phyloP scores from a whole-genome alignment of 2,329 filamentous ascomycete genomes.

The Fusarium sp. region DNA sequence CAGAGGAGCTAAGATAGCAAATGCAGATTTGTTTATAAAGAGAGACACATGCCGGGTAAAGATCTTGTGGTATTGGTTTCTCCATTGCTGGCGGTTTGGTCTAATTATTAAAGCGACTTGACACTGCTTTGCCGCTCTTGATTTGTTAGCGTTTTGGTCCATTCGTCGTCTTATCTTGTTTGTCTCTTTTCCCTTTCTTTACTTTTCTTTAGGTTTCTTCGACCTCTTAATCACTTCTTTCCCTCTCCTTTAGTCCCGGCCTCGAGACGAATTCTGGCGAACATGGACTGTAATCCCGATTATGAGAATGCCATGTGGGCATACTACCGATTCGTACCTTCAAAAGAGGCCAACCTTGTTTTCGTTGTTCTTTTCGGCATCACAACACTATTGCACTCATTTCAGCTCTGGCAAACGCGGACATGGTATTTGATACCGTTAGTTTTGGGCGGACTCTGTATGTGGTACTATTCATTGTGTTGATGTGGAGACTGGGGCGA shows the following conservation, averaged over 20 bases:
- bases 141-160: too few relatives aligned
- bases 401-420: slow-evolving; percentile 46
- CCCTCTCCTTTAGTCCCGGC: background rate
- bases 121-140: too few relatives aligned
- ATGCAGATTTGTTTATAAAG: slow-evolving; percentile 1
- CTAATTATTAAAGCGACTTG: too few relatives aligned
- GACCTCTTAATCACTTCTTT: background rate
- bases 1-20: background rate
- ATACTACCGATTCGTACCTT: slow-evolving; percentile 47
- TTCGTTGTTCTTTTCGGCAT: slow-evolving; percentile 47
- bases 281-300: slow-evolving; percentile 44
- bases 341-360: slow-evolving; percentile 40
- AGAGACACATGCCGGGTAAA: too few relatives aligned
- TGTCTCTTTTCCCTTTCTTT: background rate
- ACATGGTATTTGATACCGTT: slow-evolving; percentile 50
- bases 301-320: slow-evolving; percentile 46
- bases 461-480: background rate
- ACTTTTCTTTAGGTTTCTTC: background rate
- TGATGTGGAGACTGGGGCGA: too few relatives aligned
- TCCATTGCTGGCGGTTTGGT: too few relatives aligned
- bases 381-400: slow-evolving; percentile 41
- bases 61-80: too few relatives aligned
- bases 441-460: slow-evolving; percentile 45
- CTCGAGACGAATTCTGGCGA: background rate
- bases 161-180: too few relatives aligned